phyloP scores from a whole-genome alignment of 2,329 filamentous ascomycete species.

The Colletotrichum simmondsii region DNA sequence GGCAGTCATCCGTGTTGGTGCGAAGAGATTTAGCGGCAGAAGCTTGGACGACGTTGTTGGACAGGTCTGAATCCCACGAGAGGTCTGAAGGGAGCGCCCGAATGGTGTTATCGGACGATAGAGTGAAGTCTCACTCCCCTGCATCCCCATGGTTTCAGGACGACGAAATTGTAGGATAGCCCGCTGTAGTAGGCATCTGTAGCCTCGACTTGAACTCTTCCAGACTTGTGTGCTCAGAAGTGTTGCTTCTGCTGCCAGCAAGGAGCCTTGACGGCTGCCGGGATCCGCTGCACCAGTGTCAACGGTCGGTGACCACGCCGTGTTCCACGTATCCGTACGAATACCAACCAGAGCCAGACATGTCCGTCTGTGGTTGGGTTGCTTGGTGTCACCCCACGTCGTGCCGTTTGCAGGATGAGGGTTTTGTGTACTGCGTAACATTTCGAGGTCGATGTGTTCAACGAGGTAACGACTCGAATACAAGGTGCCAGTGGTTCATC shows the following conservation, averaged over 20 bases:
- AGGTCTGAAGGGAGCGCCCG: conserved; percentile 19
- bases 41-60: conserved; percentile 4
- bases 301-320: not conserved
- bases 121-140: conserved; percentile 15
- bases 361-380: not conserved
- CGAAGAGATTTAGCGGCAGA: not conserved
- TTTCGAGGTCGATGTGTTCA: not conserved
- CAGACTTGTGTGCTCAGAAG: not conserved
- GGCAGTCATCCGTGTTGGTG: not conserved
- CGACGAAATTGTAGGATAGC: conserved; percentile 2
- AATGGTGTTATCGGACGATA: conserved; percentile 4
- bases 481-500: no score
- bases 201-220: conserved; percentile 11
- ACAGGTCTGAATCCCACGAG: conserved; percentile 10
- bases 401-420: not conserved
- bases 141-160: conserved; percentile 21
- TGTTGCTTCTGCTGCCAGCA: not conserved
- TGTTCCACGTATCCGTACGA: not conserved
- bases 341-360: not conserved
- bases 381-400: not conserved
- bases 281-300: not conserved
- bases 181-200: not conserved
- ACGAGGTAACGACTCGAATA: not conserved
- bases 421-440: not conserved
- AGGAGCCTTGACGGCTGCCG: not conserved